These are phyloP conservation scores for Luvunga scandens DNA, from an alignment of 345 rosid species.

Conservation along the genomic window DNA sequence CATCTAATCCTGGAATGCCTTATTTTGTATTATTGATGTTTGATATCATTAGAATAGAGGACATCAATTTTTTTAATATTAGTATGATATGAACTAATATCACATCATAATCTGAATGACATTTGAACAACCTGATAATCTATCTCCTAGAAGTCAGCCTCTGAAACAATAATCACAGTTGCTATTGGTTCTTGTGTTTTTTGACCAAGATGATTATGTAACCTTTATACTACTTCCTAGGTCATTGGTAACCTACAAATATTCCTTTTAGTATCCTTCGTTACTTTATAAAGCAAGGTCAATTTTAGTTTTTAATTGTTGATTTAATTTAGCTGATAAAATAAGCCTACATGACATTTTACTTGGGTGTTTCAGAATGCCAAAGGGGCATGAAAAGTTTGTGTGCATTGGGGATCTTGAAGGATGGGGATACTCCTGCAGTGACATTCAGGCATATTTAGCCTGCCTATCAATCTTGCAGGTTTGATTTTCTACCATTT, in stretches of 20 bases:
- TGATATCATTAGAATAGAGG: neutral
- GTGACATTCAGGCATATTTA: conserved; percentile 73
- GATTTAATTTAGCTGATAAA: neutral
- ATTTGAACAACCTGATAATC: too few relatives aligned
- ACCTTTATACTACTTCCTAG: neutral
- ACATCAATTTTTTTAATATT: too few relatives aligned
- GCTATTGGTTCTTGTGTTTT: neutral
- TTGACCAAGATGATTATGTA: neutral
- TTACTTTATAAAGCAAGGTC: neutral
- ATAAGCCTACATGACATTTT: conserved; percentile 7
- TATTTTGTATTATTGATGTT: neutral
- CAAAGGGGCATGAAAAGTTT: conserved; percentile 75
- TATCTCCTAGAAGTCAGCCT: neutral
- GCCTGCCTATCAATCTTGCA: conserved; percentile 72
- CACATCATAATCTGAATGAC: too few relatives aligned
- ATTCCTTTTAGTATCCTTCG: neutral
- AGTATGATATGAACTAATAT: too few relatives aligned
- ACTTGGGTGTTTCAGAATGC: conserved; percentile 48
- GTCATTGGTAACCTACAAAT: neutral
- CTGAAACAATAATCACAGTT: neutral
- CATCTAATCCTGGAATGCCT: too few relatives aligned
- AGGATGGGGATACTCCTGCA: conserved; percentile 84
- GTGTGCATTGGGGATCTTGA: conserved; percentile 63
- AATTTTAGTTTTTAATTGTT: neutral
- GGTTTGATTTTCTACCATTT: conserved; percentile 39